Base-by-base conservation (phyloP, 345 rosid genomes). In the Aquilaria sinensis region DNA sequence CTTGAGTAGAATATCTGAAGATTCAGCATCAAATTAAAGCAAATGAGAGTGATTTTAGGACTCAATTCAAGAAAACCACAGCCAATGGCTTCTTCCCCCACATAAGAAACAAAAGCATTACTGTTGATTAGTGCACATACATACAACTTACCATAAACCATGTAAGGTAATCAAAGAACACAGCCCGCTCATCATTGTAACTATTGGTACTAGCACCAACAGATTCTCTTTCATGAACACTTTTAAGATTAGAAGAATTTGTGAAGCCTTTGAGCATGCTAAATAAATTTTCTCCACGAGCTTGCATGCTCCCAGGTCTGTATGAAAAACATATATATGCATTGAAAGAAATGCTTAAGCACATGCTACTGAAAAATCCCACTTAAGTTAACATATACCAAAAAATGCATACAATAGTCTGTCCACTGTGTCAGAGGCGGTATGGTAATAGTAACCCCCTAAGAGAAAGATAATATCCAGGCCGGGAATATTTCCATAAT, bases 221-320 rank as follows among this genome's bases (percentile, higher is more conserved):
- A 57, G 72, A 68, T 68, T 70, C 76, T 75, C 89, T 82, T 66
- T 88, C 89, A 58, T 58, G 77, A 65, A 84, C 78, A 80, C 59
- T 78, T 67, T 58, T 81, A 56, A 94, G 80, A 82, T 72, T 75
- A 62, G 97, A 77, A 82, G 97, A 90, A 73, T 79, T 87, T 31
- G 92, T 61, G 52, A 94, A 94, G 60, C 85, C 92, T 79, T 90
- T 86, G 48, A 88, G 78, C 31, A 89, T 29, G 62, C 88, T 80
- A 66, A 83, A 53, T 66, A 94, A 84, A 78, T 94, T 94, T 10
- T 94, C 97, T 72, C 99, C 99, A 51, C 97, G 97, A 31, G 90
- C 97, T 85, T 94, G 99, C 77, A 94, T 77, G 84, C 95, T 90
- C 63, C 99, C 99, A 65, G 99, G 97, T 81, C 99, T 94, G 85